Percentiles rank a stretch among this genome's conserved stretches.
Conservation (phyloP, 2,329 filamentous ascomycete genomes). For the Colletotrichum noveboracense region DNA sequence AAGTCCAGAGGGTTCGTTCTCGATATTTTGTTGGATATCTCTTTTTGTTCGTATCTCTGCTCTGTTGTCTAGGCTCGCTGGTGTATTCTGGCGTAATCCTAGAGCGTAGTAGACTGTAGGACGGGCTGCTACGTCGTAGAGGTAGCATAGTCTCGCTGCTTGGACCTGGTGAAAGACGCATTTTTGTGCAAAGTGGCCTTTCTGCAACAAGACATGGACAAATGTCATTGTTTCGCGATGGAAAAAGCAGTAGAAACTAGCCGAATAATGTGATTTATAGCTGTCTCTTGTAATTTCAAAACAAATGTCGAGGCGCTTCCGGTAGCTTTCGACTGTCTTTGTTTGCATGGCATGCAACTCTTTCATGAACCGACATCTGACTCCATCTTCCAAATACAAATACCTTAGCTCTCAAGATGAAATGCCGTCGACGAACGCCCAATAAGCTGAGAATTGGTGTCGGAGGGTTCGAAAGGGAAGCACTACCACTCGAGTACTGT, state of each 20-base stretch:
- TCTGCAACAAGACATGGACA: too few species aligned
- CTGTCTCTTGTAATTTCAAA: not conserved
- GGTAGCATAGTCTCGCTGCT: not conserved
- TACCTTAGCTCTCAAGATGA: not conserved
- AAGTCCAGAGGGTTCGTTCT: not conserved
- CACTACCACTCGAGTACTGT: not conserved
- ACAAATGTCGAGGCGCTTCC: not conserved
- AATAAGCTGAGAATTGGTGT: not conserved
- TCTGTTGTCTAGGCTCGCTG: not conserved
- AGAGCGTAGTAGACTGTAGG: too few species aligned
- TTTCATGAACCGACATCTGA: not conserved
- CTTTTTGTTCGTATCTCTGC: not conserved
- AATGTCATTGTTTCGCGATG: too few species aligned
- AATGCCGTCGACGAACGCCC: fast-evolving
- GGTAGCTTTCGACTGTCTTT: not conserved
- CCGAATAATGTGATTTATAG: too few species aligned
- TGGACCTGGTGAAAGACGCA: not conserved
- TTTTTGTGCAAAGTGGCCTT: fast-evolving
- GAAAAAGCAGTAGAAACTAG: too few species aligned
- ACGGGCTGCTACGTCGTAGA: too few species aligned
- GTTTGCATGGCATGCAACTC: fast-evolving
- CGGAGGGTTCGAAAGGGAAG: not conserved
- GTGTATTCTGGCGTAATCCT: not conserved
- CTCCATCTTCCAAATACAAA: not conserved
- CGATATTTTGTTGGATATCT: not conserved